Evolutionary conservation across 257 asterid species (phyloP).

Genomic region (Rubia yunnanensis): DNA sequence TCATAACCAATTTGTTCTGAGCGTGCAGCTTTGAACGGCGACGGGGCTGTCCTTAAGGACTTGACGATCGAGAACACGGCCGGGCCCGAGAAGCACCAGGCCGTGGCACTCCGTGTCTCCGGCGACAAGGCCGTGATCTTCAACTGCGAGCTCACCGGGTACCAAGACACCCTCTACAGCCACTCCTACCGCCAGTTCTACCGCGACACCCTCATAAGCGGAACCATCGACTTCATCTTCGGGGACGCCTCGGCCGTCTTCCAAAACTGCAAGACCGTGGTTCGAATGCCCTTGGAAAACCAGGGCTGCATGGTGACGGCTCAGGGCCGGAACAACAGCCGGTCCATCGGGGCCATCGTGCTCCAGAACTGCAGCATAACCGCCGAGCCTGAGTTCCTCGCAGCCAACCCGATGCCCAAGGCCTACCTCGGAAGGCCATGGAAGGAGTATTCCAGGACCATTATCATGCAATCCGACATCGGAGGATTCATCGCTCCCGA

Average conservation of each 20-base stretch:
- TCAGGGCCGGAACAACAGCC: slow-evolving; percentile 5
- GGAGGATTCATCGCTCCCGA: slow-evolving; percentile 57
- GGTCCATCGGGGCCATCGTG: background rate
- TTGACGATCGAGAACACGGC: slow-evolving; percentile 65
- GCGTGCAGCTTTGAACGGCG: slow-evolving; percentile 47
- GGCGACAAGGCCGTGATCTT: slow-evolving; percentile 58
- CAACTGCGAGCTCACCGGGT: slow-evolving; percentile 55
- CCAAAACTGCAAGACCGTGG: slow-evolving; percentile 31
- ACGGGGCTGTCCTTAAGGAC: slow-evolving; percentile 55
- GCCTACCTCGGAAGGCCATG: slow-evolving; percentile 20
- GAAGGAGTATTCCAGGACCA: slow-evolving; percentile 10
- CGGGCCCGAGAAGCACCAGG: slow-evolving; percentile 57
- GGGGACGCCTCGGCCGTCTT: slow-evolving; percentile 55
- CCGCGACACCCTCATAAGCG: slow-evolving; percentile 43
- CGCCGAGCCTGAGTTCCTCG: slow-evolving; percentile 7
- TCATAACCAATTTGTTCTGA: background rate
- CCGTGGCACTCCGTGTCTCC: slow-evolving; percentile 54
- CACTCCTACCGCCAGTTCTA: slow-evolving; percentile 65
- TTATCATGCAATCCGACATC: slow-evolving; percentile 58
- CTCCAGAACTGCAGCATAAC: slow-evolving; percentile 11
- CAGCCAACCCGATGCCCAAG: background rate
- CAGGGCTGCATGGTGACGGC: background rate
- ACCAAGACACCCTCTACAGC: slow-evolving; percentile 58
- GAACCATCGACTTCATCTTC: slow-evolving; percentile 68
- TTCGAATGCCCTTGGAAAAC: background rate